phyloP scores from a whole-genome alignment of 495 filamentous ascomycete species.

The Tuber microsphaerosporum region DNA sequence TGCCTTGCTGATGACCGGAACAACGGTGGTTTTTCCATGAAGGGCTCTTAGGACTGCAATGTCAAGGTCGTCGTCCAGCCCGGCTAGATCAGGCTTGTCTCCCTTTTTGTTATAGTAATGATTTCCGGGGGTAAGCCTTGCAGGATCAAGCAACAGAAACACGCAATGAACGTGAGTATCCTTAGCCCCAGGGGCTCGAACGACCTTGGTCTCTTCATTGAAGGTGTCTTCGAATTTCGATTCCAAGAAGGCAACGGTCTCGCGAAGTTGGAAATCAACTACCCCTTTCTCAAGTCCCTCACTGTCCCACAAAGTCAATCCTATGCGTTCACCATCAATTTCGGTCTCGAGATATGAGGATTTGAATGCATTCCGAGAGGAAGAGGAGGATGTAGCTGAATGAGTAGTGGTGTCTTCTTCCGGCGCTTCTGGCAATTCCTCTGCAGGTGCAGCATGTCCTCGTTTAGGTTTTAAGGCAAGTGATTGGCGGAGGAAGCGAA shows the following conservation, averaged over 20 bases:
- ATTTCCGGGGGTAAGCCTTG: slow-evolving; percentile 62
- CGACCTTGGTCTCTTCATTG: slow-evolving; percentile 93
- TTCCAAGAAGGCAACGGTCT: slow-evolving; percentile 85
- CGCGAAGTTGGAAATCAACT: slow-evolving; percentile 85
- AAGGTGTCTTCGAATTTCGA: slow-evolving; percentile 98
- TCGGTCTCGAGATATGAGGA: slow-evolving; percentile 81
- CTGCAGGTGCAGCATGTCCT: slow-evolving; percentile 47
- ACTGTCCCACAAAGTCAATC: slow-evolving; percentile 93
- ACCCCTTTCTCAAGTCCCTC: slow-evolving; percentile 87
- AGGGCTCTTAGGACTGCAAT: slow-evolving; percentile 80
- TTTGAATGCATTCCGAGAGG: slow-evolving; percentile 39
- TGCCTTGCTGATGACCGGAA: slow-evolving; percentile 93
- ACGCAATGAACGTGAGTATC: slow-evolving; percentile 97
- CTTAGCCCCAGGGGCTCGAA: slow-evolving; percentile 81
- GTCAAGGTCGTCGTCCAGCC: slow-evolving; percentile 83
- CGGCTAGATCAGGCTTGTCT: slow-evolving; percentile 51
- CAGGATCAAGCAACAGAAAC: slow-evolving; percentile 85
- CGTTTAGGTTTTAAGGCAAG: slow-evolving; percentile 75
- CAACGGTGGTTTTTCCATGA: slow-evolving; percentile 89
- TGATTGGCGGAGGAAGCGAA: slow-evolving; percentile 84
- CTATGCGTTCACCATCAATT: slow-evolving; percentile 84
- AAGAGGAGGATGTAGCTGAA: slow-evolving; percentile 45
- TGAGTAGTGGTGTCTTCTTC: slow-evolving; percentile 44
- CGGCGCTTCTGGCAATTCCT: slow-evolving; percentile 45
- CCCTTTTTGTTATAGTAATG: slow-evolving; percentile 36